Percentiles rank a stretch among this genome's conserved stretches.
phyloP scores from a whole-genome alignment of 139 green algal genomes.

The Chlorella vulgaris region DNA sequence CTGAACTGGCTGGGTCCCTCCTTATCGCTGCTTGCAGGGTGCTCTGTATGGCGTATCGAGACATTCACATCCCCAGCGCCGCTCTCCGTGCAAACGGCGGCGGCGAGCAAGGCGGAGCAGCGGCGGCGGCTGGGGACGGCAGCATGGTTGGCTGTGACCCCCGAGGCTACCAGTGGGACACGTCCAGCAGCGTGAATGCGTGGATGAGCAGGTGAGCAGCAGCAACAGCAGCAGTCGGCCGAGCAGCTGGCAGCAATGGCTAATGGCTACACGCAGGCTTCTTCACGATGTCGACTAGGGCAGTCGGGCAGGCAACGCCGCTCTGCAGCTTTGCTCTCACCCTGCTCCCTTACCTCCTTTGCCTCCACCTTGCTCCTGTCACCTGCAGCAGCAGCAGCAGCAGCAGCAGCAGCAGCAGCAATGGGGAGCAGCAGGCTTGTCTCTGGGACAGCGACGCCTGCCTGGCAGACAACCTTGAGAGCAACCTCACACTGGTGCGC shows the following conservation, averaged over 20 bases:
- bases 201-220: background rate
- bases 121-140: constrained; percentile 1
- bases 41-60: constrained; percentile 78
- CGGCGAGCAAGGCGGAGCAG: background rate
- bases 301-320: too few relatives aligned
- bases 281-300: too few relatives aligned
- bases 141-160: background rate
- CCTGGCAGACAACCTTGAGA: constrained; percentile 43
- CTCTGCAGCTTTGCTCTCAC: too few relatives aligned
- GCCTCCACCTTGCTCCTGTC: too few relatives aligned
- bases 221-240: background rate
- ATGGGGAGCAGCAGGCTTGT: background rate
- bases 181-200: background rate
- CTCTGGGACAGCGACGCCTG: background rate
- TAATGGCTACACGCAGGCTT: background rate
- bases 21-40: constrained; percentile 43
- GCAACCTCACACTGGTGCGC: constrained; percentile 42
- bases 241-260: background rate
- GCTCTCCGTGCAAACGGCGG: background rate
- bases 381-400: background rate
- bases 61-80: constrained; percentile 50
- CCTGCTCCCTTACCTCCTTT: too few relatives aligned
- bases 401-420: background rate
- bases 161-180: background rate
- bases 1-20: background rate